Evolutionary conservation across 371 early-diverging fungal genomes (phyloP).

Genomic region (Mucor plumbeus): DNA sequence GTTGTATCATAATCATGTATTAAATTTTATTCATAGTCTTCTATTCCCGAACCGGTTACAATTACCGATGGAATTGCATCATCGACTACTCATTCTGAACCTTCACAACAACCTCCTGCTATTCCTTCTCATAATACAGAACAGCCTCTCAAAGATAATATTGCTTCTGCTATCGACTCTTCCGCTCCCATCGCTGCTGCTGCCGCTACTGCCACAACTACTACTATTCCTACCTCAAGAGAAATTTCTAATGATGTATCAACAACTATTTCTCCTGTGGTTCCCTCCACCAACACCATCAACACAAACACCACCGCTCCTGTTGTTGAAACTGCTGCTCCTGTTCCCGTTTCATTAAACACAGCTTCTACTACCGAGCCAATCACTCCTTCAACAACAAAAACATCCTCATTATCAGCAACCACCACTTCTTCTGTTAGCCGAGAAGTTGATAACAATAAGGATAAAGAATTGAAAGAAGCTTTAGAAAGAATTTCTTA

Average conservation of each 20-base stretch:
- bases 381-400: not conserved
- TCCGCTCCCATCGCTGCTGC: conserved; percentile 4
- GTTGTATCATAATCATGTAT: not conserved
- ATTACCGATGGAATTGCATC: conserved; percentile 20
- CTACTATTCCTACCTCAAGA: conserved; percentile 1
- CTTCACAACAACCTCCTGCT: not conserved
- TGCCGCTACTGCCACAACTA: not conserved
- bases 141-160: not conserved
- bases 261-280: conserved; percentile 4
- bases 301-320: conserved; percentile 1
- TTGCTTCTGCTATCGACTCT: not conserved
- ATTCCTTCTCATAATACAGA: not conserved
- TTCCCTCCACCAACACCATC: not conserved
- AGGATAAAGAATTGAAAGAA: conserved; percentile 28
- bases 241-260: not conserved
- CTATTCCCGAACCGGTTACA: conserved; percentile 21
- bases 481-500: conserved; percentile 34
- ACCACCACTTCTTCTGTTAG: not conserved
- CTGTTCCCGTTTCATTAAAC: not conserved
- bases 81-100: conserved; percentile 1
- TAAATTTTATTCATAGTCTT: not conserved
- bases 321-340: conserved; percentile 4
- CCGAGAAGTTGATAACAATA: conserved; percentile 1
- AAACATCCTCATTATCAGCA: not conserved
- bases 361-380: not conserved